Evolutionary conservation across 1,284 basidiomycete genomes (phyloP).

Genomic region (Melampsora larici-populina): DNA sequence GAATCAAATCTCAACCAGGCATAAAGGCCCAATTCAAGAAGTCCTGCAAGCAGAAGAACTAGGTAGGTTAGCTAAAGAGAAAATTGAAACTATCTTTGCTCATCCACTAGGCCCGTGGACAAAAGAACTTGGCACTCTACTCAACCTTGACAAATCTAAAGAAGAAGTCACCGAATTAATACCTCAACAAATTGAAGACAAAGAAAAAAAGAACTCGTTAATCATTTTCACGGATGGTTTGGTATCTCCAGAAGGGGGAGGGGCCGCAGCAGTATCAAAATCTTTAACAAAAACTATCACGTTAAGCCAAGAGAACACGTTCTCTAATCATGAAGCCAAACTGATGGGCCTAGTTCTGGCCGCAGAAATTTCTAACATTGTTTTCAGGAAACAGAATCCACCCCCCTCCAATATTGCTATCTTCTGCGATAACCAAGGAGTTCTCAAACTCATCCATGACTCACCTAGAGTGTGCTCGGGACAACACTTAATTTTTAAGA

Average conservation of each 20-base stretch:
- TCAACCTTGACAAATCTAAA: too few species aligned
- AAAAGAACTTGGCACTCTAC: background rate
- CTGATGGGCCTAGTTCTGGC: too few species aligned
- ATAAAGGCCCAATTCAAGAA: background rate
- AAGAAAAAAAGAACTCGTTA: background rate
- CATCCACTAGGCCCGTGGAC: background rate
- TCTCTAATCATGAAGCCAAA: too few species aligned
- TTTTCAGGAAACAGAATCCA: too few species aligned
- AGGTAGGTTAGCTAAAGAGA: background rate
- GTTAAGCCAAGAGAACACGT: too few species aligned
- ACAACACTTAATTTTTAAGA: too few species aligned
- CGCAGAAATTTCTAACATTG: too few species aligned
- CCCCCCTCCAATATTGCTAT: too few species aligned
- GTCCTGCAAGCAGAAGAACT: background rate
- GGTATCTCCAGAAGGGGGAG: slow-evolving; percentile 8
- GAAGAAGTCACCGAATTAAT: background rate
- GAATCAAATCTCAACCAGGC: background rate
- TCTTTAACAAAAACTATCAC: too few species aligned
- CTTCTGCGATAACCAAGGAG: too few species aligned
- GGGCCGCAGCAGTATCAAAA: slow-evolving; percentile 1
- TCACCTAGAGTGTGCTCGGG: too few species aligned
- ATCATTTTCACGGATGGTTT: slow-evolving; percentile 24
- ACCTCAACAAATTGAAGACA: background rate
- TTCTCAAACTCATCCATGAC: too few species aligned
- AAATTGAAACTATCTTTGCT: background rate